These are phyloP conservation scores for Cercospora zeae-maydis DNA, from an alignment of 2,329 filamentous ascomycete species.

Conservation along the genomic window DNA sequence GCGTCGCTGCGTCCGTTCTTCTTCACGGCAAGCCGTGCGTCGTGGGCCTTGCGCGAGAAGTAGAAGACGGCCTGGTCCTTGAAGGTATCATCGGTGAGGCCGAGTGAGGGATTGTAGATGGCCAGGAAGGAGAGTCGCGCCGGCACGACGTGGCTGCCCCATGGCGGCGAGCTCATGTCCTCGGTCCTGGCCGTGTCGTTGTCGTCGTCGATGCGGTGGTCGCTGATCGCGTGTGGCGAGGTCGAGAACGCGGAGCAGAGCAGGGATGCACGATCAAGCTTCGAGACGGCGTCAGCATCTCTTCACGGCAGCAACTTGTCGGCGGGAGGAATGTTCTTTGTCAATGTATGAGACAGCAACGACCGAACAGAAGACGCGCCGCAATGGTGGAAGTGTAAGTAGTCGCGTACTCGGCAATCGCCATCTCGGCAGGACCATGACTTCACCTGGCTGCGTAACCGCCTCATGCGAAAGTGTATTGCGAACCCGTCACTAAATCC, in stretches of 20 bases:
- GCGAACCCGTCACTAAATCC: background rate
- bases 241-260: background rate
- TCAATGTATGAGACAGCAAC: background rate
- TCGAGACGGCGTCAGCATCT: background rate
- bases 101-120: slow-evolving; percentile 88
- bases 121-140: slow-evolving; percentile 86
- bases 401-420: background rate
- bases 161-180: slow-evolving; percentile 27
- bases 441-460: background rate
- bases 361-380: background rate
- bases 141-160: slow-evolving; percentile 46
- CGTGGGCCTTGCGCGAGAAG: slow-evolving; percentile 53
- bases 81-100: slow-evolving; percentile 67
- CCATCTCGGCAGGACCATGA: background rate
- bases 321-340: no score
- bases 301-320: background rate
- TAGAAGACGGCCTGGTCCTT: slow-evolving; percentile 90
- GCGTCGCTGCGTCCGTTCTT: slow-evolving; percentile 32
- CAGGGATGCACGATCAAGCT: background rate
- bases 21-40: slow-evolving; percentile 28
- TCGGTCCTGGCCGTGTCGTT: background rate
- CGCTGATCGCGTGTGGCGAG: background rate
- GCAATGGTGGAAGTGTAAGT: background rate
- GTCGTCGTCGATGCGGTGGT: background rate
- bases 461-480: no score